Percentiles rank a stretch among this genome's conserved stretches.
These are phyloP conservation scores for Trichoderma simmonsii DNA, from an alignment of 2,329 filamentous ascomycete genomes.

Conservation along the genomic window DNA sequence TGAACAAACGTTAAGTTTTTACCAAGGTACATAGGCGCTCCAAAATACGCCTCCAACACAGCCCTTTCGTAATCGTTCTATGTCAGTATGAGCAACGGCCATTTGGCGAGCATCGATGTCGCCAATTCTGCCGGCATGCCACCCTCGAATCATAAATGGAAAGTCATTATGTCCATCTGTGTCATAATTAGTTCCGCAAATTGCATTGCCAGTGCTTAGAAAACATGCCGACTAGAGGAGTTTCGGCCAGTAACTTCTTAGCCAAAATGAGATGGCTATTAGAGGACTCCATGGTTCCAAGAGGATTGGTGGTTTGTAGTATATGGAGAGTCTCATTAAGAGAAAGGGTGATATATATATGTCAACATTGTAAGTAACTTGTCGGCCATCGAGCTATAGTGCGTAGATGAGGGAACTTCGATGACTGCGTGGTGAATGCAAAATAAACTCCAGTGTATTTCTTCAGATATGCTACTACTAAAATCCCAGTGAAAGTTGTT, in stretches of 20 bases:
- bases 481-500: neutral
- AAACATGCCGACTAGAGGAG: neutral
- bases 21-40: slow-evolving; percentile 76
- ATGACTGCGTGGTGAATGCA: neutral
- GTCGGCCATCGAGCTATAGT: neutral
- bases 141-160: slow-evolving; percentile 61
- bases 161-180: slow-evolving; percentile 83
- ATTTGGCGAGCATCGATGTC: slow-evolving; percentile 60
- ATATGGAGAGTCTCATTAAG: too few species aligned
- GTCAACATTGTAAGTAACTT: too few species aligned
- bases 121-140: slow-evolving; percentile 62
- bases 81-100: slow-evolving; percentile 63
- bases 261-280: neutral
- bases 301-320: neutral
- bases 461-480: neutral
- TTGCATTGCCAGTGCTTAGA: neutral
- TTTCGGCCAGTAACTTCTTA: neutral
- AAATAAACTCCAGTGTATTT: neutral
- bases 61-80: slow-evolving; percentile 66
- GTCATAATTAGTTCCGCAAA: neutral
- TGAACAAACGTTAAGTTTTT: slow-evolving; percentile 36
- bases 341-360: neutral
- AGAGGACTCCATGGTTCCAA: neutral
- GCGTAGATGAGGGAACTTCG: neutral
- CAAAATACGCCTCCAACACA: slow-evolving; percentile 76